Conservation (phyloP, 257 asterid species). For the Solanum peruvianum region DNA sequence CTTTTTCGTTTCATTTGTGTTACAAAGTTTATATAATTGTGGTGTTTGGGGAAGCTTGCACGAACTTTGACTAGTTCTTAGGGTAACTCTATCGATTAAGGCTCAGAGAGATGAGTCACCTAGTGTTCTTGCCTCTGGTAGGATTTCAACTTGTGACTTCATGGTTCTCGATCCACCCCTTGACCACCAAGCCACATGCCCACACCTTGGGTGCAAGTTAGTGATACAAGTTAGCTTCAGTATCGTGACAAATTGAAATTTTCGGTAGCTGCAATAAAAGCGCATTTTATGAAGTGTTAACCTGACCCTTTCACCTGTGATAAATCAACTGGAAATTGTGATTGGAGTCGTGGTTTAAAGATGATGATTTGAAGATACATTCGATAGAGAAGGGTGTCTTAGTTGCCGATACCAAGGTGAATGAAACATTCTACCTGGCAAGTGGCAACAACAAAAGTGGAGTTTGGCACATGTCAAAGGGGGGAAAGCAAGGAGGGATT, state of each 20-base stretch:
- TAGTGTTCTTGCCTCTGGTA: not conserved
- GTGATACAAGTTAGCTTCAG: not conserved
- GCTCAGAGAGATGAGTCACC: not conserved
- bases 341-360: not conserved
- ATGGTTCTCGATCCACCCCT: not conserved
- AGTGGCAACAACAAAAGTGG: not conserved
- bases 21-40: not conserved
- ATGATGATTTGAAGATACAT: not conserved
- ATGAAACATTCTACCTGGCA: not conserved
- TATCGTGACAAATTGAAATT: not conserved
- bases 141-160: not conserved
- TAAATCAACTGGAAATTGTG: not conserved
- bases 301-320: not conserved
- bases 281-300: not conserved
- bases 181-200: not conserved
- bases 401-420: not conserved
- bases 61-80: not conserved
- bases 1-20: not conserved
- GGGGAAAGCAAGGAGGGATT: not conserved
- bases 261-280: constrained; percentile 24
- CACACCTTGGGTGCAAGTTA: not conserved
- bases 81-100: not conserved
- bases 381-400: not conserved
- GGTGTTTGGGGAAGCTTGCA: not conserved
- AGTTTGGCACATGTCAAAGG: not conserved